Base-by-base conservation (phyloP, 108 stramenopile species). In the Cyclotella distinguenda region DNA sequence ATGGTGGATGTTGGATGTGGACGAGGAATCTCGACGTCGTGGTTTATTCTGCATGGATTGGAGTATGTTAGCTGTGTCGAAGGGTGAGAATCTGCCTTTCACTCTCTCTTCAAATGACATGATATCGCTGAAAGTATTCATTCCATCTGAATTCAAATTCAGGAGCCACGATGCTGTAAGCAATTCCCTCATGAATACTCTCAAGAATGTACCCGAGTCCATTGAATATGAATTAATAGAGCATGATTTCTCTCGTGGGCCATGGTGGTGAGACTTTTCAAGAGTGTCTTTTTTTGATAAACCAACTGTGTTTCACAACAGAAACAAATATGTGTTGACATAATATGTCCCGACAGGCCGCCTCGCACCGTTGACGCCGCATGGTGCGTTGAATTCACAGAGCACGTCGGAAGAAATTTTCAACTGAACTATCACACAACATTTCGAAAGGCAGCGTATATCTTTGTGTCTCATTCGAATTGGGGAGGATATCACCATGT, bases 181-280 rank as follows among this genome's bases (percentile, higher is more conserved):
- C 28, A 68, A 78, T 15, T 75, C 68, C 6, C 16, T 90, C 13
- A 7, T 94, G 35, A 86, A 88, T n/a, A 51, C 70, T 54, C 57
- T 57, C 33, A 36, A 65, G 23, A 81, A 56, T 10, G 27, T 61
- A 25, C 66, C 66, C 22, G 36, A 48, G 3, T 18, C 28, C 0
- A 67, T 63, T 64, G 18, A 43, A 15, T 45, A 22, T 12, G 56
- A 32, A 28, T 18, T 75, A 6, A 45, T 65, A 3, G 87, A 88
- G 60, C 88, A 89, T 54, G 88, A 89, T 66, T 89, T 84, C 58
- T 65, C 71, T 4, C 40, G 84, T 30, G 92, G 92, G 15, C 92
- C 92, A 18, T 94, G 86, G 86, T 94, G 92, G 88, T 18, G 66
- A n/a, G n/a, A n/a, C n/a, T n/a, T n/a, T n/a, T n/a, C n/a, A n/a